These are phyloP conservation scores for Apophysomyces elegans DNA, from an alignment of 371 early-diverging fungal species.

Conservation along the genomic window DNA sequence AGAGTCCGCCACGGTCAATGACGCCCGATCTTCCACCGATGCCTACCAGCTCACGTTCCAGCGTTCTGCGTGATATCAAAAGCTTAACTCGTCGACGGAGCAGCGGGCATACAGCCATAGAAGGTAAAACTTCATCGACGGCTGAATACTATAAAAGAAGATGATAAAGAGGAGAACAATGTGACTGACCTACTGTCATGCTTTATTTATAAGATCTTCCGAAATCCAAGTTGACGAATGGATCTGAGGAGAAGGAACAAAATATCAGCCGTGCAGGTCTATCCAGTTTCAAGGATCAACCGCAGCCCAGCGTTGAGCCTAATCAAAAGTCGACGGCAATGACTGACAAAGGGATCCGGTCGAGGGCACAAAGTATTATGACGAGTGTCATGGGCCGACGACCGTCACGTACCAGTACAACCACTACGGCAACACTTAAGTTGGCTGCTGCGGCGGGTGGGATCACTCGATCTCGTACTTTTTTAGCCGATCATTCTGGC, in stretches of 20 bases:
- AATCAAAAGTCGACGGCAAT: conserved; percentile 4
- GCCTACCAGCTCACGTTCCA: conserved; percentile 43
- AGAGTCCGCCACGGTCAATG: conserved; percentile 5
- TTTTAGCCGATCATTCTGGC: conserved; percentile 24
- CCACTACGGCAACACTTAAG: neutral
- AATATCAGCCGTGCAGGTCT: neutral
- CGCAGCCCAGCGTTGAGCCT: neutral
- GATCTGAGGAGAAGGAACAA: neutral
- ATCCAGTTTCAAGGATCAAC: neutral
- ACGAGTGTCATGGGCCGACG: conserved; percentile 33
- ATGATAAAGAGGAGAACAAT: too few species aligned
- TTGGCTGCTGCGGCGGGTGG: conserved; percentile 16
- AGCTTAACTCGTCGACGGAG: conserved; percentile 39
- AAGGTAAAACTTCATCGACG: neutral
- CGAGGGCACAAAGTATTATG: conserved; percentile 30
- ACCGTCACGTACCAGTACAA: conserved; percentile 7
- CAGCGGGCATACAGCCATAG: conserved; percentile 3
- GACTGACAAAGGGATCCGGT: conserved; percentile 21
- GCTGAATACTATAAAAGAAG: too few species aligned
- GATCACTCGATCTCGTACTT: conserved; percentile 22
- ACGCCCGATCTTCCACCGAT: conserved; percentile 26
- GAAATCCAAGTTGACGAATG: neutral
- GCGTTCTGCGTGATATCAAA: conserved; percentile 39
- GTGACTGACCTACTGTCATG: too few species aligned
- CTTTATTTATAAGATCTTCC: neutral